Evolutionary conservation across 2,329 filamentous ascomycete species (phyloP), one percentile per base, ranked within the genome.

Genomic region (Arthrocladium fulminans): DNA sequence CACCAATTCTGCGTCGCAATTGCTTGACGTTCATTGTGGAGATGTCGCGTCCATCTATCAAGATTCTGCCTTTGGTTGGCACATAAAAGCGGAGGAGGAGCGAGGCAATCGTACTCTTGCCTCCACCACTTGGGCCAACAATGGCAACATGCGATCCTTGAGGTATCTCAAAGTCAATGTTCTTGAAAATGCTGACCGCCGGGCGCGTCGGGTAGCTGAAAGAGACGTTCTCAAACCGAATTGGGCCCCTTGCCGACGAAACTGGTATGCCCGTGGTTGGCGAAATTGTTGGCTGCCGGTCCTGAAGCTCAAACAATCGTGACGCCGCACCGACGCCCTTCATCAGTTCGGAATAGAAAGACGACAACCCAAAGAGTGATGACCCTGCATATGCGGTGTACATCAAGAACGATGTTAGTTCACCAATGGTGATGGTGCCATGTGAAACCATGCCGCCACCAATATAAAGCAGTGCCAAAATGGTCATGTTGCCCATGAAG

Each of bases 341-440:
- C 92, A 98, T 98, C 53, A 98, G 75, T 64, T 98, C 92, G 0
- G 89, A 95, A 67, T 96, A 98, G 69, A 98, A 98, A 49, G 86
- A 88, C 3, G 88, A 95, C 1, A 98, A 73, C 3, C 92, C 92
- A 58, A 97, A 95, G 54, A 98, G 78, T 67, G 87, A 94, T 42
- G 86, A 92, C 15, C 81, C 81, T 46, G 81, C 81, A 58, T 83
- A 97, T 2, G 87, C 90, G 2, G 89, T 94, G 67, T 97, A 98
- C 90, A 98, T 97, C 71, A 98, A 78, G 68, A 98, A 98, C 0
- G 88, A 94, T 1, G 92, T 94, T 37, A 98, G 70, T 56, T 98
- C 90, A 58, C 92, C 92, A 41, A 97, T 82, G 6, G 80, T 87
- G 71, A 98, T 92, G 35, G 82, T 74, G 1, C 92, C 92, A 9